Percentiles rank a stretch among this genome's conserved stretches.
Evolutionary conservation across 768 basidiomycete genomes (phyloP).

Genomic region (Tricholoma sp.): DNA sequence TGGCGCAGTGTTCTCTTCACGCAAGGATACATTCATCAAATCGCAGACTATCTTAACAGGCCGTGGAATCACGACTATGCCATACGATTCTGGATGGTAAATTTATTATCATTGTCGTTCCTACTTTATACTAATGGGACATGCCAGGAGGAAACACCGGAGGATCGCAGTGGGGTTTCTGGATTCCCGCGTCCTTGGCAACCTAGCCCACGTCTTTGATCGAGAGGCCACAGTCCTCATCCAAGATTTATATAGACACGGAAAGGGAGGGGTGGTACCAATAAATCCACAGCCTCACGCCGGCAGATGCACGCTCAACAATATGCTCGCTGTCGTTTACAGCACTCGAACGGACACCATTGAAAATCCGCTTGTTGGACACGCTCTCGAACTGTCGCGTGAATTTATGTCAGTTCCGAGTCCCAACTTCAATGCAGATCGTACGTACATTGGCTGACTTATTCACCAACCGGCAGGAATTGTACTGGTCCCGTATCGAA

Average conservation of each 20-base stretch:
- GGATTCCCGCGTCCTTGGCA: conserved; percentile 28
- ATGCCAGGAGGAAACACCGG: conserved; percentile 37
- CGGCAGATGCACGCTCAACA: conserved; percentile 37
- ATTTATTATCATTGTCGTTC: neutral
- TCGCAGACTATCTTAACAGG: conserved; percentile 38
- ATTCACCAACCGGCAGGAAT: conserved; percentile 24
- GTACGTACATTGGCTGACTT: too few species aligned
- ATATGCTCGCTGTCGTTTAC: conserved; percentile 41
- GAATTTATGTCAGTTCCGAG: conserved; percentile 43
- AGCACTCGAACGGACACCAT: conserved; percentile 36
- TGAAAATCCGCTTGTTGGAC: conserved; percentile 32
- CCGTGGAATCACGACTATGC: conserved; percentile 39
- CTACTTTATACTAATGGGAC: too few species aligned
- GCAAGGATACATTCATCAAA: conserved; percentile 43
- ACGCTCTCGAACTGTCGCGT: conserved; percentile 30
- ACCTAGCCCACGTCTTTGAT: conserved; percentile 25
- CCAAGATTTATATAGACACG: conserved; percentile 28
- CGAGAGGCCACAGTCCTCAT: conserved; percentile 36
- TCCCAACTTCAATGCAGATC: too few species aligned
- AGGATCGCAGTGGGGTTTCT: conserved; percentile 32
- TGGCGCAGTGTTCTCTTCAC: conserved; percentile 40
- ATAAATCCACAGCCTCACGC: conserved; percentile 36
- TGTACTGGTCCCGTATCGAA: conserved; percentile 41
- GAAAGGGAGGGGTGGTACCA: conserved; percentile 25
- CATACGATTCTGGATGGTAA: conserved; percentile 39